These are phyloP conservation scores for Curvularia sp. DNA, from an alignment of 2,329 filamentous ascomycete genomes.

Conservation along the genomic window DNA sequence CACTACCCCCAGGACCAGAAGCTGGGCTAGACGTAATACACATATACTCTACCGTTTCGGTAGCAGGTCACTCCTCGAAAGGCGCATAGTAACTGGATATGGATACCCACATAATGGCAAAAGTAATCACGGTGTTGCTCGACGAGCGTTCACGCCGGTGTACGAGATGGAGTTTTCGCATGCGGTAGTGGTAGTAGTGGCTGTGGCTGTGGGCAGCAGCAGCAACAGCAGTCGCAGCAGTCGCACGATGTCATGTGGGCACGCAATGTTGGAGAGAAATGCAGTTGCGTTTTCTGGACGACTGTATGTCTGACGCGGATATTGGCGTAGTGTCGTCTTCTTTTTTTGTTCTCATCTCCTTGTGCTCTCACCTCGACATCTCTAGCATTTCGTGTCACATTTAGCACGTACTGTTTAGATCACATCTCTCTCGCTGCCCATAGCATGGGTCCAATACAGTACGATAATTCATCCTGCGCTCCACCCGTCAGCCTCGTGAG, in stretches of 20 bases:
- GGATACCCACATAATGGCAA: constrained; percentile 51
- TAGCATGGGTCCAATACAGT: constrained; percentile 37
- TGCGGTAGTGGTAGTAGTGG: constrained; percentile 28
- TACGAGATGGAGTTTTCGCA: constrained; percentile 29
- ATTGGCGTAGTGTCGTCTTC: constrained; percentile 43
- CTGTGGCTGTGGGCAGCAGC: constrained; percentile 20
- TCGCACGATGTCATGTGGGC: constrained; percentile 41
- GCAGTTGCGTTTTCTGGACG: constrained; percentile 38
- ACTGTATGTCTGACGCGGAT: constrained; percentile 47
- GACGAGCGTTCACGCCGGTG: constrained; percentile 31
- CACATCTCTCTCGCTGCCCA: constrained; percentile 34
- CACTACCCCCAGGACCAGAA: constrained; percentile 72
- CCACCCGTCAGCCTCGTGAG: constrained; percentile 6
- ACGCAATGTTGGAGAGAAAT: constrained; percentile 41
- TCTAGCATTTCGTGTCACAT: constrained; percentile 40
- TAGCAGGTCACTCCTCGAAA: constrained; percentile 38
- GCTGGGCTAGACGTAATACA: constrained; percentile 46
- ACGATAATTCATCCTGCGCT: constrained; percentile 26
- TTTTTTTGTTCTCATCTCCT: constrained; percentile 24
- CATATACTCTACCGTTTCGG: constrained; percentile 31
- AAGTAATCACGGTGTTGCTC: constrained; percentile 45
- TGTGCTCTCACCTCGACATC: constrained; percentile 36
- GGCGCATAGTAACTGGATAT: constrained; percentile 46
- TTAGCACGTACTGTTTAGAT: constrained; percentile 45
- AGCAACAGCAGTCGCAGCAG: constrained; percentile 27